phyloP scores from a whole-genome alignment of 768 basidiomycete genomes.

The Rickenella mellea region DNA sequence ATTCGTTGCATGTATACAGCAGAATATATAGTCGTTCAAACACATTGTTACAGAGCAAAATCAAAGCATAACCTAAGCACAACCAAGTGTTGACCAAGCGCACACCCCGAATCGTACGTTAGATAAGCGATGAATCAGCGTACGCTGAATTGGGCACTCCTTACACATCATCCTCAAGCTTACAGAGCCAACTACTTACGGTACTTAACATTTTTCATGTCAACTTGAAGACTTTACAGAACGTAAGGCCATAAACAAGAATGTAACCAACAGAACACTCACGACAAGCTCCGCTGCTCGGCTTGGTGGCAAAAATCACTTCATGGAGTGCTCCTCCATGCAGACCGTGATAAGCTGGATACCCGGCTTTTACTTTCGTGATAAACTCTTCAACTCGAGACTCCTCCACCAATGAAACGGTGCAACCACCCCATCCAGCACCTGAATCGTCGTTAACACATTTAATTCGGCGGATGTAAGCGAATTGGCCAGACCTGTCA shows the following conservation, averaged over 20 bases:
- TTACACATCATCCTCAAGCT: too few species aligned
- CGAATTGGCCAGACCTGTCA: conserved; percentile 48
- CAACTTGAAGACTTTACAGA: not conserved
- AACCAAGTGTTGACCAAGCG: too few species aligned
- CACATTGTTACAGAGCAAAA: too few species aligned
- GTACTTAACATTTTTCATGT: too few species aligned
- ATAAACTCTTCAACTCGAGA: conserved; percentile 56
- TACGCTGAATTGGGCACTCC: too few species aligned
- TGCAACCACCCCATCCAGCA: conserved; percentile 90
- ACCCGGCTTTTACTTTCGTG: conserved; percentile 43
- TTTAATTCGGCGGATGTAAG: not conserved
- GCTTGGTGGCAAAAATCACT: conserved; percentile 76
- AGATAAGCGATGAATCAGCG: too few species aligned
- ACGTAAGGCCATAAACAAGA: not conserved
- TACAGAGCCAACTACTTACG: too few species aligned
- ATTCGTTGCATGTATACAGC: too few species aligned
- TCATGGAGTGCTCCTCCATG: conserved; percentile 49
- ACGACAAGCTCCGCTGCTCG: conserved; percentile 79
- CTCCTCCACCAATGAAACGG: conserved; percentile 71
- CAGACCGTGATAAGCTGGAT: conserved; percentile 54
- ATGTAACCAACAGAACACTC: conserved; percentile 21
- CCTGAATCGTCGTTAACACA: conserved; percentile 27
- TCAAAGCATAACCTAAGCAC: too few species aligned
- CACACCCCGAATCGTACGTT: too few species aligned
- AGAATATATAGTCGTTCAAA: too few species aligned